Conservation (phyloP, 1,284 basidiomycete species). For the Albatrellus sp. region DNA sequence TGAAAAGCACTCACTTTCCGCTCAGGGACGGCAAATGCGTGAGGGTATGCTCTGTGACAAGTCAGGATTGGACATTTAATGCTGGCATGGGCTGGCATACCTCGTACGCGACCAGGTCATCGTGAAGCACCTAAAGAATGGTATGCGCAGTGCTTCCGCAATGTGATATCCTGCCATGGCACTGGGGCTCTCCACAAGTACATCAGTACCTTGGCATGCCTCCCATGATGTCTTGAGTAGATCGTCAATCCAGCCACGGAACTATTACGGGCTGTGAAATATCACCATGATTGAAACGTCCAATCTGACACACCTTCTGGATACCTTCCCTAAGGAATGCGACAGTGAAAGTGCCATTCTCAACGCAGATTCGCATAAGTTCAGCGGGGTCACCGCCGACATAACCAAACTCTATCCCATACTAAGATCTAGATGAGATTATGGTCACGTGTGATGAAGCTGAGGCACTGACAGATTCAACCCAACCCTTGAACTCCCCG, state of each 20-base stretch:
- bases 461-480: slow-evolving; percentile 65
- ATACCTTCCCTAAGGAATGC: slow-evolving; percentile 87
- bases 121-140: slow-evolving; percentile 88
- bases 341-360: slow-evolving; percentile 94
- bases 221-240: slow-evolving; percentile 89
- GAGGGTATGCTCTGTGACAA: slow-evolving; percentile 74
- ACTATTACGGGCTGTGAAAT: slow-evolving; percentile 33
- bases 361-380: slow-evolving; percentile 87
- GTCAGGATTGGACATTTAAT: slow-evolving; percentile 5
- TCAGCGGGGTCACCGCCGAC: slow-evolving; percentile 97
- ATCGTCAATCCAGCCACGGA: slow-evolving; percentile 96
- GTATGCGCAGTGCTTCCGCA: slow-evolving; percentile 85
- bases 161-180: slow-evolving; percentile 99
- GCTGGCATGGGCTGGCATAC: slow-evolving; percentile 19
- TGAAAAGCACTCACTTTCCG: slow-evolving; percentile 40
- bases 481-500: slow-evolving; percentile 90
- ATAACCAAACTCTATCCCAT: slow-evolving; percentile 87
- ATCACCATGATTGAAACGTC: neutral
- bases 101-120: slow-evolving; percentile 77
- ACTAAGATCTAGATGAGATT: slow-evolving; percentile 25
- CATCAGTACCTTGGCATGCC: slow-evolving; percentile 88
- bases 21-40: slow-evolving; percentile 95
- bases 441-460: neutral
- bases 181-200: slow-evolving; percentile 89
- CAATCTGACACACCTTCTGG: slow-evolving; percentile 47